Evolutionary conservation across 306 rosid genomes (phyloP).

Genomic region (Gastrolobium bilobum): DNA sequence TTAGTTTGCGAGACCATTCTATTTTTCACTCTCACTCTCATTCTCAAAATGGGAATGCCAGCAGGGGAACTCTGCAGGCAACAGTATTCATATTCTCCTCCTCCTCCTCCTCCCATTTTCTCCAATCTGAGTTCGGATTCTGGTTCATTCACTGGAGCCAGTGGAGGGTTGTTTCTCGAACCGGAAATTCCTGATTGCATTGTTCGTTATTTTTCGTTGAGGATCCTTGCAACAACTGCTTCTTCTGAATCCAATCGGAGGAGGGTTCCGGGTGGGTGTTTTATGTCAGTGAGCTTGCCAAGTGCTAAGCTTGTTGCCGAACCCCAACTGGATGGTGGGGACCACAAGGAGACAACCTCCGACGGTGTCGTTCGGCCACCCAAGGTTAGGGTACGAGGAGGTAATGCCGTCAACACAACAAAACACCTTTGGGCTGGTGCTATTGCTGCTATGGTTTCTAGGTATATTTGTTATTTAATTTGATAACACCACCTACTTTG

Average conservation of each 20-base stretch:
- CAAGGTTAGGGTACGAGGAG: constrained; percentile 59
- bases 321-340: constrained; percentile 64
- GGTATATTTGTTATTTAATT: constrained; percentile 53
- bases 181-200: constrained; percentile 64
- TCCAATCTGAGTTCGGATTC: constrained; percentile 45
- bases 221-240: constrained; percentile 31
- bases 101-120: constrained; percentile 39
- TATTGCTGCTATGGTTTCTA: constrained; percentile 98
- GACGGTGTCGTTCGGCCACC: constrained; percentile 44
- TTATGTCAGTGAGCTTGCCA: constrained; percentile 77
- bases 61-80: constrained; percentile 49
- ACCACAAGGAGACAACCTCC: constrained; percentile 49
- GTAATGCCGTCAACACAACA: constrained; percentile 81
- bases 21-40: neutral
- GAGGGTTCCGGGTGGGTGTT: constrained; percentile 51
- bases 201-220: constrained; percentile 53
- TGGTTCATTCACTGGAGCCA: constrained; percentile 41
- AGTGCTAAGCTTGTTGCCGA: constrained; percentile 59
- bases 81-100: constrained; percentile 40
- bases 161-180: constrained; percentile 83
- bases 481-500: neutral
- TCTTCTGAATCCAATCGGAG: constrained; percentile 39
- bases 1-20: neutral
- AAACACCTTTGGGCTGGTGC: constrained; percentile 98
- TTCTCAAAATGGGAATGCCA: constrained; percentile 50